Conservation (phyloP, 768 basidiomycete species). For the Pisolithus orientalis region DNA sequence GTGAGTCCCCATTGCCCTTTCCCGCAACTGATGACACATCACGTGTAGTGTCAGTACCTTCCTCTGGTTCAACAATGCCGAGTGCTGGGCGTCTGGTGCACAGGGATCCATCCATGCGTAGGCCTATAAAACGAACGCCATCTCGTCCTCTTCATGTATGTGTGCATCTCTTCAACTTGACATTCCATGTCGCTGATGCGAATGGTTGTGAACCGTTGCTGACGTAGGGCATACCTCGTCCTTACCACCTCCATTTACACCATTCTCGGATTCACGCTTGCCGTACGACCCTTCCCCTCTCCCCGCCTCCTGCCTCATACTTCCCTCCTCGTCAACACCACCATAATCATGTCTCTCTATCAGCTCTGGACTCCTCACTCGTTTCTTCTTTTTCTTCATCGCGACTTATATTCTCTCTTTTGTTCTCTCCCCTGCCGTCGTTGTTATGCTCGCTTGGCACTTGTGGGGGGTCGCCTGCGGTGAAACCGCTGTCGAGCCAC, state of each 20-base stretch:
- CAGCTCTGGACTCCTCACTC: conserved; percentile 47
- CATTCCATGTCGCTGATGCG: background rate
- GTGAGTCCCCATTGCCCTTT: too few relatives aligned
- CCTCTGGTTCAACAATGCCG: too few relatives aligned
- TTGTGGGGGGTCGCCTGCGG: conserved; percentile 63
- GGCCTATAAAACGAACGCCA: conserved; percentile 93
- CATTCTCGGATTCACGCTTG: conserved; percentile 48
- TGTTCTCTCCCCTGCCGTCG: conserved; percentile 71
- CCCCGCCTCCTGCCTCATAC: too few relatives aligned
- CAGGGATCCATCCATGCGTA: conserved; percentile 34
- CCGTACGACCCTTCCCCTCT: conserved; percentile 30
- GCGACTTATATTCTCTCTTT: conserved; percentile 69
- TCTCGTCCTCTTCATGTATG: conserved; percentile 34
- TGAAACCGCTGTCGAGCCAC: conserved; percentile 87
- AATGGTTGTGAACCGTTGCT: background rate
- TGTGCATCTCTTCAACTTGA: too few relatives aligned
- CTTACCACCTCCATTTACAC: conserved; percentile 58
- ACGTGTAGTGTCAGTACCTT: too few relatives aligned
- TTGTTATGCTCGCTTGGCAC: conserved; percentile 69
- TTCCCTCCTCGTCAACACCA: too few relatives aligned
- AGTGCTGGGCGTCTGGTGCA: too few relatives aligned
- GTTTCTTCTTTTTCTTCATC: conserved; percentile 63
- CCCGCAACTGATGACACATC: too few relatives aligned
- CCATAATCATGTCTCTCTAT: background rate
- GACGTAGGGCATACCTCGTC: conserved; percentile 75